A percentile compares a stretch with the other conserved stretches of the same genome.
phyloP scores from a whole-genome alignment of 352 stramenopile genomes.

The Pythium oligandrum region DNA sequence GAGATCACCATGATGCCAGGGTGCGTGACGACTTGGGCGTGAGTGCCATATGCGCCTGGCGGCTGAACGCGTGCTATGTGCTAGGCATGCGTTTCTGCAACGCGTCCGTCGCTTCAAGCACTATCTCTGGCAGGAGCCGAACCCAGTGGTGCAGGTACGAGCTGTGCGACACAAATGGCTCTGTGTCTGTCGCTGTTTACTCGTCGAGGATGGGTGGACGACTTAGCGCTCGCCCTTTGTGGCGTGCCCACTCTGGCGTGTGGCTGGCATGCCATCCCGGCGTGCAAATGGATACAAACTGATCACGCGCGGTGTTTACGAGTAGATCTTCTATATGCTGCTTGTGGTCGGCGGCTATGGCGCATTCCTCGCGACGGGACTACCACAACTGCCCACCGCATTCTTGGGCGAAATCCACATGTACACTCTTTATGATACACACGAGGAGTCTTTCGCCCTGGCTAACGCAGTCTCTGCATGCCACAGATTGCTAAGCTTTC shows the following conservation, averaged over 20 bases:
- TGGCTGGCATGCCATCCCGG: too few relatives aligned
- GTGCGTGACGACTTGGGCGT: too few relatives aligned
- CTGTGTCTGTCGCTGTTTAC: slow-evolving; percentile 6
- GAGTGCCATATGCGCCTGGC: too few relatives aligned
- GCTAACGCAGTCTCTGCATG: too few relatives aligned
- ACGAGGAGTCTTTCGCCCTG: not conserved
- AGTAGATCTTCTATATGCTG: slow-evolving; percentile 54
- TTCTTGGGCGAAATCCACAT: slow-evolving; percentile 36
- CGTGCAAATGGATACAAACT: too few relatives aligned
- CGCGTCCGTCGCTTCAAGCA: slow-evolving; percentile 11
- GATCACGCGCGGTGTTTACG: too few relatives aligned
- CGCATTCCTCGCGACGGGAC: slow-evolving; percentile 39
- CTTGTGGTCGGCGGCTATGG: slow-evolving; percentile 53
- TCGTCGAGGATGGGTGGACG: not conserved
- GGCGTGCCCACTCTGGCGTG: too few relatives aligned
- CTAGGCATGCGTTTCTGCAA: not conserved
- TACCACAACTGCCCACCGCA: slow-evolving; percentile 38
- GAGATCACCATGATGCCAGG: too few relatives aligned
- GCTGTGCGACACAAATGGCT: not conserved
- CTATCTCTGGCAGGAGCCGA: slow-evolving; percentile 24
- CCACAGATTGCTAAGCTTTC: slow-evolving; percentile 29
- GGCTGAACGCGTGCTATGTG: too few relatives aligned
- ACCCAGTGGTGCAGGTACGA: slow-evolving; percentile 29
- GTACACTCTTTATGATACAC: slow-evolving; percentile 12
- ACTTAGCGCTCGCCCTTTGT: too few relatives aligned